Percentiles rank a stretch among this genome's conserved stretches.
Evolutionary conservation across 164 flowering plant species (phyloP).

Genomic region (Aristolochia californica): DNA sequence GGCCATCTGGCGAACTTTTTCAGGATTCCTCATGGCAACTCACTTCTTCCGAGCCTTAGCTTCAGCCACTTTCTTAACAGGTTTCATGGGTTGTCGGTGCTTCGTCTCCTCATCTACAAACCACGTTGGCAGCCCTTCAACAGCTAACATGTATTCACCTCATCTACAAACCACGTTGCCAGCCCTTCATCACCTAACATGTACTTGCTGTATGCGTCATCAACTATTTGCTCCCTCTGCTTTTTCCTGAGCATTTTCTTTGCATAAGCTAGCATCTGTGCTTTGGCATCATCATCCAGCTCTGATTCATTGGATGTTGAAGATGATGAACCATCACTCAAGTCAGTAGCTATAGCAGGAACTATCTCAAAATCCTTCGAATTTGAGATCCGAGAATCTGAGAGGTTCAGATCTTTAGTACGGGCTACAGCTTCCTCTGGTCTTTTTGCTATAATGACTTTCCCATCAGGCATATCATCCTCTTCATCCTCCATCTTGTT

Average conservation of each 20-base stretch:
- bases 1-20: constrained; percentile 78
- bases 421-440: constrained; percentile 12
- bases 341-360: constrained; percentile 71
- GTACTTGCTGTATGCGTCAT: constrained; percentile 78
- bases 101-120: constrained; percentile 74
- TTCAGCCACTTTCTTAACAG: constrained; percentile 85
- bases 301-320: constrained; percentile 43
- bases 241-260: constrained; percentile 89
- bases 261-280: constrained; percentile 70
- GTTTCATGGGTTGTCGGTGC: constrained; percentile 55
- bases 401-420: constrained; percentile 5
- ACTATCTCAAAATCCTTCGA: constrained; percentile 74
- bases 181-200: constrained; percentile 79
- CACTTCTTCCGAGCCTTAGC: constrained; percentile 91
- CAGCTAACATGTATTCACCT: no score
- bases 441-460: constrained; percentile 13
- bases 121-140: no score
- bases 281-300: constrained; percentile 48
- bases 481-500: constrained; percentile 61
- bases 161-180: constrained; percentile 82
- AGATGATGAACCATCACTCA: constrained; percentile 57
- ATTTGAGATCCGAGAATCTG: constrained; percentile 17
- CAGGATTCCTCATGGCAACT: constrained; percentile 63
- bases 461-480: constrained; percentile 26
- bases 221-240: constrained; percentile 64